Percentiles rank a stretch among this genome's conserved stretches.
phyloP scores from a whole-genome alignment of 139 green algal species.

The Coelastrella sp. region DNA sequence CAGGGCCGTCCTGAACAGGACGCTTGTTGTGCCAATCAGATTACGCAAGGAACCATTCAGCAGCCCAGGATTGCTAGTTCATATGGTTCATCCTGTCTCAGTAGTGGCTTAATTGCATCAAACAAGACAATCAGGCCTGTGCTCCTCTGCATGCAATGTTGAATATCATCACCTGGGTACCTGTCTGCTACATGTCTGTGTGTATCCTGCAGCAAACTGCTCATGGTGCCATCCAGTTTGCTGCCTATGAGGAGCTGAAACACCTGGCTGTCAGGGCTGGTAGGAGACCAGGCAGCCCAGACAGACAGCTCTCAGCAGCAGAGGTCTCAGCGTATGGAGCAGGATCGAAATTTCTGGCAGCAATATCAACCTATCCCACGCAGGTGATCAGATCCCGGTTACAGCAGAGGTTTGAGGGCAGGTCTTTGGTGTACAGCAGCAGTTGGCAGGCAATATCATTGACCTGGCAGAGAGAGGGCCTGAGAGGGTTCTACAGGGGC shows the following conservation, averaged over 20 bases:
- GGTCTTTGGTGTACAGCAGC: conserved; percentile 48
- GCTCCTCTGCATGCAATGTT: too few relatives aligned
- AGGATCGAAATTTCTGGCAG: conserved; percentile 89
- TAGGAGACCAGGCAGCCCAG: conserved; percentile 4
- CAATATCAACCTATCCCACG: conserved; percentile 89
- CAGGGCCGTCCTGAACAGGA: too few relatives aligned
- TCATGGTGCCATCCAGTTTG: conserved; percentile 96
- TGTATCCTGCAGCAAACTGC: conserved; percentile 61
- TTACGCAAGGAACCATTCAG: too few relatives aligned
- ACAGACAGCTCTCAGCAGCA: conserved; percentile 46
- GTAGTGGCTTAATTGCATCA: too few relatives aligned
- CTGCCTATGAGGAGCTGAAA: conserved; percentile 97
- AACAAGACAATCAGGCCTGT: too few relatives aligned
- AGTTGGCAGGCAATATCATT: conserved; percentile 55
- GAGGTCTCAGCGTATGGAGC: conserved; percentile 79
- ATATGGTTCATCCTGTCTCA: too few relatives aligned
- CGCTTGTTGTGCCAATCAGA: too few relatives aligned
- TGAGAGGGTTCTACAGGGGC: conserved; percentile 91
- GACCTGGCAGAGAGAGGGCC: conserved; percentile 78
- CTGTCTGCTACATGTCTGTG: background rate
- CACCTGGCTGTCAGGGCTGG: conserved; percentile 40
- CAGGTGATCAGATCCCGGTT: conserved; percentile 84
- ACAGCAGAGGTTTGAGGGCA: conserved; percentile 86
- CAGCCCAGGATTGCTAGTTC: too few relatives aligned
- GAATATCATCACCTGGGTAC: too few relatives aligned